Base-by-base conservation (phyloP, 441 rosid genomes). In the Lepidium campestre region DNA sequence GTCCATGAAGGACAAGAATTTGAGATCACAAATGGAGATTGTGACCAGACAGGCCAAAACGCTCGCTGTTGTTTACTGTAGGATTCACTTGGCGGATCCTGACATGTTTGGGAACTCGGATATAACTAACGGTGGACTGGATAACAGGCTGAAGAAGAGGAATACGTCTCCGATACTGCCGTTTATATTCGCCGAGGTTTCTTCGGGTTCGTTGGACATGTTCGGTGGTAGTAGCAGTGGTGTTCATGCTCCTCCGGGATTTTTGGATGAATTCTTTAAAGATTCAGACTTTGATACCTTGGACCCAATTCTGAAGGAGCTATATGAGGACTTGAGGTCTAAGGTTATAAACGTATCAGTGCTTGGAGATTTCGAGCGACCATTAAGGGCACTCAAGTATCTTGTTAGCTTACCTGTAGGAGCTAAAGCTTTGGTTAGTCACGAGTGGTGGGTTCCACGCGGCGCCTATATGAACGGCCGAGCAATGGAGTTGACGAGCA, bases 381-480 rank as follows among this genome's bases (percentile, higher is more conserved):
- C 99, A 1, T 71, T 91, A 63, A 87, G 95, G 77, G 93, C 97
- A 15, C 74, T 95, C 79, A 68, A 76, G 86, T 86, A 77, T 78
- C 83, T 95, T 73, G 81, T 90, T 67, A 77, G 80, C 62, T 87
- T 84, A 70, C 93, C 95, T 0, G 81, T 75, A 12, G 93, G 97
- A 13, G 98, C 95, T 9, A 90, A 79, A 82, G 74, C 97, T 19
- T 80, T 95, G 65, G 97, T 95, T 62, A 85, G 77, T 77, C 96
- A 91, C 77, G 82, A 75, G 3, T 91, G 99, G 99, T 95, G 98
- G 98, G 85, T 91, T 71, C 99, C 99, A 3, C 85, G 83, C n/a
- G 97, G 94, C 25, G 80, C 80, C 39, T 95, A 90, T 75, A 73
- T 88, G 87, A 91, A 91, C 64, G 99, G 99, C 20, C 81, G 98